Base-by-base conservation (phyloP, 768 basidiomycete species). In the Panaeolus papilionaceus region DNA sequence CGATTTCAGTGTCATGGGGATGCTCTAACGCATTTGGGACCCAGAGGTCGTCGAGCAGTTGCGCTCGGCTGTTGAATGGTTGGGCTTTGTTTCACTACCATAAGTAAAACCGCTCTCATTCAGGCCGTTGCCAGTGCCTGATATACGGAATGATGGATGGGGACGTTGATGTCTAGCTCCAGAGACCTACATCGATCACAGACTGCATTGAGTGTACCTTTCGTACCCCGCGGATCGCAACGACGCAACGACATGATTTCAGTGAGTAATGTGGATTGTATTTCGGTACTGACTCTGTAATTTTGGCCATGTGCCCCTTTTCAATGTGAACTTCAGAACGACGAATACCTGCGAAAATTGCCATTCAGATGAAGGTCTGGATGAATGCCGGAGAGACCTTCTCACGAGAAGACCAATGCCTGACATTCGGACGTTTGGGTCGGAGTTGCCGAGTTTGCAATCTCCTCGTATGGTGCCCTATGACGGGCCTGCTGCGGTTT, bases 401-500 rank as follows among this genome's bases (percentile, higher is more conserved):
- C 54, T 16, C 54, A 58, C 54, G 28, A 26, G 28, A 58, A 33
- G 12, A 33, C 54, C 47, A 26, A 49, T 6, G 23, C 9, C 11
- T 11, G 11, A 42, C n/a, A 49, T 9, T 33, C 28, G 26, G 54
- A n/a, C 28, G 54, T 58, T 58, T 58, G 54, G 26, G 54, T 58
- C 33, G 26, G 54, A 58, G 54, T 58, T 58, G 28, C 54, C 54
- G 28, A 33, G 54, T 58, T 58, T 16, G 54, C 54, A 28, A 4
- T 5, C 1, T 51, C 47, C 47, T 51, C 20, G 12, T 23, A 28
- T 23, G 1, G 8, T 51, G 47, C n/a, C 23, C 23, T 20, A 47
- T 47, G 47, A 23, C 47, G 47, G 47, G 26, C 47, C n/a, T 51
- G 47, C 47, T 51, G 47, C 23, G 47, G 47, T 58, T 58, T 58